These are phyloP conservation scores for Fusarium dimerum DNA, from an alignment of 2,329 filamentous ascomycete genomes.

Conservation along the genomic window DNA sequence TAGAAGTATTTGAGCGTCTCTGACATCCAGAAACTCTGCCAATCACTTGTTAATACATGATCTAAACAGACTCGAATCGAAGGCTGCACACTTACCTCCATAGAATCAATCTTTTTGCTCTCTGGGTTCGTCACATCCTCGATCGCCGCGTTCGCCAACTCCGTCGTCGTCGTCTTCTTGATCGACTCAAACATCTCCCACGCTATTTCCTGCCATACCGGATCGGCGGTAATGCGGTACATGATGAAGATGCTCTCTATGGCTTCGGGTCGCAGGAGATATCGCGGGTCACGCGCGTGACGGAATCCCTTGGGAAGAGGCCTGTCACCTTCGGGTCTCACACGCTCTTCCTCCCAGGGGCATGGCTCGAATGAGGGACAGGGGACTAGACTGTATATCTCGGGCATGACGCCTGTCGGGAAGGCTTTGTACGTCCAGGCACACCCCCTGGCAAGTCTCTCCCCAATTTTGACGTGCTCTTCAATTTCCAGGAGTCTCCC, in stretches of 20 bases:
- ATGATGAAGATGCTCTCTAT: constrained; percentile 51
- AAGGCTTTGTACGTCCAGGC: constrained; percentile 59
- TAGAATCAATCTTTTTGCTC: constrained; percentile 53
- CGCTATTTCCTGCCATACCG: constrained; percentile 50
- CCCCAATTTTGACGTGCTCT: constrained; percentile 49
- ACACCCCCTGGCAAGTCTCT: constrained; percentile 54
- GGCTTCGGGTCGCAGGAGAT: constrained; percentile 53
- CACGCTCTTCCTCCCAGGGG: constrained; percentile 32
- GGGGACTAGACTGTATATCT: constrained; percentile 48
- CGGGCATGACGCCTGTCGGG: constrained; percentile 60
- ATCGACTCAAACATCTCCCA: constrained; percentile 56
- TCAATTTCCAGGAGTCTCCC: constrained; percentile 57
- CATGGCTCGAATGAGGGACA: constrained; percentile 42
- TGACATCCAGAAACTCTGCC: constrained; percentile 69
- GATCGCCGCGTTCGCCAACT: constrained; percentile 51
- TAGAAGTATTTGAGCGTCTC: constrained; percentile 79
- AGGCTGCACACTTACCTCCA: constrained; percentile 52
- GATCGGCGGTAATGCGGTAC: constrained; percentile 51
- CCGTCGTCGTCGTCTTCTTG: constrained; percentile 45
- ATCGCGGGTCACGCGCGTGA: constrained; percentile 51
- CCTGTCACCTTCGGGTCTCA: constrained; percentile 24
- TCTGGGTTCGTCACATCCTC: constrained; percentile 40
- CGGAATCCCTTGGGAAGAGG: constrained; percentile 60
- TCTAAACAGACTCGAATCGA: accelerated
- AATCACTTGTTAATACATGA: neutral